A percentile compares a stretch with the other conserved stretches of the same genome.
Evolutionary conservation across 2,329 filamentous ascomycete species (phyloP).

Genomic region (Aspergillus ibericus): DNA sequence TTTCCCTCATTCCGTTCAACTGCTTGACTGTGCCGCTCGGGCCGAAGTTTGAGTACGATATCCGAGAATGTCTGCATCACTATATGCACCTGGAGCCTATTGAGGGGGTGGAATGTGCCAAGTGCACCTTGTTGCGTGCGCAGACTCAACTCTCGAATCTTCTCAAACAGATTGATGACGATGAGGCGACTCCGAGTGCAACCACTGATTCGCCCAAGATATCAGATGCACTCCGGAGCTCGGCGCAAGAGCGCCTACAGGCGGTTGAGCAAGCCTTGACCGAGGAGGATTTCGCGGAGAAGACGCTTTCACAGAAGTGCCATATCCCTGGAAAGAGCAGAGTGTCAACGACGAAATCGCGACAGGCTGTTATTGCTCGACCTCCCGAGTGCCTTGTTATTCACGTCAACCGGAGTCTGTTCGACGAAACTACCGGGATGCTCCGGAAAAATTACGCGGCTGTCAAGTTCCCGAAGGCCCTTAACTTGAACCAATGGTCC

Average conservation of each 20-base stretch:
- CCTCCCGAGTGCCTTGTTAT: conserved; percentile 78
- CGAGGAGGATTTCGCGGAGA: conserved; percentile 75
- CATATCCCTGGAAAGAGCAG: conserved; percentile 67
- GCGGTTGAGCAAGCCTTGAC: conserved; percentile 71
- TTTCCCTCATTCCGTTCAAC: conserved; percentile 90
- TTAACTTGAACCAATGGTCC: conserved; percentile 85
- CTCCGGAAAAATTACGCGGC: conserved; percentile 80
- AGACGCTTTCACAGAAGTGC: conserved; percentile 63
- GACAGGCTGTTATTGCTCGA: conserved; percentile 81
- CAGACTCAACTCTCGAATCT: conserved; percentile 55
- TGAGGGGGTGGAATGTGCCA: conserved; percentile 84
- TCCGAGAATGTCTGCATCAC: conserved; percentile 77
- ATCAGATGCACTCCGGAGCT: conserved; percentile 40
- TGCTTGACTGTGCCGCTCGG: conserved; percentile 85
- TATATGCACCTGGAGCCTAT: conserved; percentile 85
- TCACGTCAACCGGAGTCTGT: conserved; percentile 89
- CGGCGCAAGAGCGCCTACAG: conserved; percentile 57
- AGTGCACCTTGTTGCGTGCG: conserved; percentile 73
- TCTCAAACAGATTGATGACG: conserved; percentile 42
- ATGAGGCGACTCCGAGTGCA: conserved; percentile 24
- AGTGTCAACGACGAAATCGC: conserved; percentile 78
- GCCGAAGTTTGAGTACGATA: conserved; percentile 62
- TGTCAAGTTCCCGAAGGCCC: conserved; percentile 70
- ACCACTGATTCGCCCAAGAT: conserved; percentile 26
- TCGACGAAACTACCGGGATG: conserved; percentile 76